Evolutionary conservation across 192 early-diverging fungal species (phyloP).

Genomic region (Coemansia sp.): DNA sequence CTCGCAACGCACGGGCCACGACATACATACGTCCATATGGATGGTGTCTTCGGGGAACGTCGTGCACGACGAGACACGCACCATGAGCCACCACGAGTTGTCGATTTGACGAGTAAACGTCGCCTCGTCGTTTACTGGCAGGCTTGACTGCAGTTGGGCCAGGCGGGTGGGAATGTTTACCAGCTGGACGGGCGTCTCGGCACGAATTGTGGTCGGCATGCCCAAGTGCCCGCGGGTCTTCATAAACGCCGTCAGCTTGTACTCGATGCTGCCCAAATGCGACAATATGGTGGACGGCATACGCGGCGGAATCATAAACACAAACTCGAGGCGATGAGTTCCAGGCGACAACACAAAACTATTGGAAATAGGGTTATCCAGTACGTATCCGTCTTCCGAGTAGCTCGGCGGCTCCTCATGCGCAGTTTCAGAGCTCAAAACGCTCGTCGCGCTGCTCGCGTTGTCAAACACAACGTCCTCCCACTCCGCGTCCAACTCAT

Average conservation of each 20-base stretch:
- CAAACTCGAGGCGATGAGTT: slow-evolving; percentile 32
- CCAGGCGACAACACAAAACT: slow-evolving; percentile 23
- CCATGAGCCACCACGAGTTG: slow-evolving; percentile 33
- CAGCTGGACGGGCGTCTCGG: slow-evolving; percentile 22
- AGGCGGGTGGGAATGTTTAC: slow-evolving; percentile 33
- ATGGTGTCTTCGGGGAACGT: slow-evolving; percentile 24
- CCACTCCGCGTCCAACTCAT: slow-evolving; percentile 1
- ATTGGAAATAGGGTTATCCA: background rate
- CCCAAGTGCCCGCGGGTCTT: slow-evolving; percentile 13
- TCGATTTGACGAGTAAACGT: slow-evolving; percentile 38
- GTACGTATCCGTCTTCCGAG: background rate
- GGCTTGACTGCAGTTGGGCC: slow-evolving; percentile 11
- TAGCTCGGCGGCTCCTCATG: slow-evolving; percentile 9
- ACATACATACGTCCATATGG: slow-evolving; percentile 14
- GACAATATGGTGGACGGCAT: slow-evolving; percentile 40
- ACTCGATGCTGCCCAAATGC: slow-evolving; percentile 36
- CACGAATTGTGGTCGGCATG: background rate
- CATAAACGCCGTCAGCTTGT: slow-evolving; percentile 18
- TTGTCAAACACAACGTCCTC: slow-evolving; percentile 13
- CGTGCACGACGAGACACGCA: slow-evolving; percentile 25
- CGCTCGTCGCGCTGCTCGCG: slow-evolving; percentile 10
- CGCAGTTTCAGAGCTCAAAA: background rate
- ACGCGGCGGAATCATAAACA: slow-evolving; percentile 24
- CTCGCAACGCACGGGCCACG: slow-evolving; percentile 23
- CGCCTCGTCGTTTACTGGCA: slow-evolving; percentile 33